phyloP scores from a whole-genome alignment of 2,329 filamentous ascomycete species.

The Bretziella fagacearum region DNA sequence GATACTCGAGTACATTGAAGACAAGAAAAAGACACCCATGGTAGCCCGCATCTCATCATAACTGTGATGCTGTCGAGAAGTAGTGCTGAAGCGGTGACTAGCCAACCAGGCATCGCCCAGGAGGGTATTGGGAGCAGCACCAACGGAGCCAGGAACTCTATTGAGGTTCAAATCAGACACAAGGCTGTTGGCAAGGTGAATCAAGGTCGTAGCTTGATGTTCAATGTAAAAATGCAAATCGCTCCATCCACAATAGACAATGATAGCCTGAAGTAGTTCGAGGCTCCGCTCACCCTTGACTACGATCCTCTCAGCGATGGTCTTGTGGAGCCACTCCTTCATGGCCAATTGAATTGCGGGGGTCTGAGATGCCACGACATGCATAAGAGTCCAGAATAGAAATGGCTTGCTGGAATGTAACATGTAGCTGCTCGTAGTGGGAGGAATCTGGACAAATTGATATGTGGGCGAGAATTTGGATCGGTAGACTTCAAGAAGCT shows the following conservation, averaged over 20 bases:
- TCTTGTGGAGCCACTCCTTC: slow-evolving; percentile 23
- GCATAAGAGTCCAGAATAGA: slow-evolving; percentile 25
- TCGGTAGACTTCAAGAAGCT: slow-evolving; percentile 22
- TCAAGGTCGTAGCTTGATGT: slow-evolving; percentile 22
- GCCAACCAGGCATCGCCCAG: slow-evolving; percentile 22
- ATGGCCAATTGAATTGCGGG: slow-evolving; percentile 21
- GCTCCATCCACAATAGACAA: slow-evolving; percentile 25
- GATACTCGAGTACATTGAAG: slow-evolving; percentile 21
- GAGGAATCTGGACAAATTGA: slow-evolving; percentile 24
- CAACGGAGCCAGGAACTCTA: slow-evolving; percentile 18
- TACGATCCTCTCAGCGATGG: slow-evolving; percentile 24
- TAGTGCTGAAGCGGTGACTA: slow-evolving; percentile 14
- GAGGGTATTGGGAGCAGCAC: slow-evolving; percentile 19
- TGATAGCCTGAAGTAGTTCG: slow-evolving; percentile 25
- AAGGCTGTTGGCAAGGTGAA: slow-evolving; percentile 25
- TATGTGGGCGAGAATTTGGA: slow-evolving; percentile 22
- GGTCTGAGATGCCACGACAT: slow-evolving; percentile 21
- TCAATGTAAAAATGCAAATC: slow-evolving; percentile 26
- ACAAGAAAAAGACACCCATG: slow-evolving; percentile 26
- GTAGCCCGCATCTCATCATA: slow-evolving; percentile 25
- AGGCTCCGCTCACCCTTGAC: slow-evolving; percentile 23
- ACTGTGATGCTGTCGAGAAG: slow-evolving; percentile 18
- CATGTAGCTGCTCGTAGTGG: slow-evolving; percentile 18
- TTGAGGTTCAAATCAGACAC: slow-evolving; percentile 25
- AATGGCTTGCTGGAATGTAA: slow-evolving; percentile 22